Base-by-base conservation (phyloP, 139 green algal genomes). In the Coelastrella sp. region DNA sequence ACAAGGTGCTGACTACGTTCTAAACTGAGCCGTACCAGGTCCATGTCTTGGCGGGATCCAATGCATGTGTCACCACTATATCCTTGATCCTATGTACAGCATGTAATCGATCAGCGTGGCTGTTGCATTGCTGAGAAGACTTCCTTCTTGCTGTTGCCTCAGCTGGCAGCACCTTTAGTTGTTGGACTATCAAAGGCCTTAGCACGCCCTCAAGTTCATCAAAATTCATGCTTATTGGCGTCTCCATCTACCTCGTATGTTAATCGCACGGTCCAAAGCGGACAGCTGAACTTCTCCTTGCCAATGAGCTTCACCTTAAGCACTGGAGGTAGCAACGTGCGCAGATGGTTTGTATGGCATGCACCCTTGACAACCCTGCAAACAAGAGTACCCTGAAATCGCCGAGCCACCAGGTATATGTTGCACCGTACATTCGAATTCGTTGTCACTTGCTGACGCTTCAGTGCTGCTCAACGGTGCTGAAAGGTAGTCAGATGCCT, bases 201-300 rank as follows among this genome's bases (percentile, higher is more conserved):
- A 82, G 75, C 75, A 82, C 19, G 2, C 11, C 53, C 23, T 69
- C 53, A 15, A 82, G 35, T 15, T 82, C 35, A 21, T n/a, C 35
- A 40, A 40, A 82, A 41, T 19, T 53, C 75, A 82, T 53, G 51
- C 4, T 35, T 25, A 82, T 51, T 5, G 75, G 53, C 23, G 75
- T 35, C 40, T 69, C 62, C 62, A 69, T 69, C n/a, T n/a, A n/a
- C n/a, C n/a, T n/a, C n/a, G n/a, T n/a, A n/a, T n/a, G n/a, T n/a
- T n/a, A n/a, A n/a, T n/a, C n/a, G n/a, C n/a, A n/a, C n/a, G n/a
- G n/a, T n/a, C n/a, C n/a, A n/a, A n/a, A n/a, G n/a, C n/a, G n/a
- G n/a, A n/a, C n/a, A n/a, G n/a, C n/a, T n/a, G n/a, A n/a, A n/a
- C n/a, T n/a, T n/a, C n/a, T n/a, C n/a, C n/a, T n/a, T n/a, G n/a